These are phyloP conservation scores for Cinnamomum micranthum DNA, from an alignment of 164 flowering plant species.

Conservation along the genomic window DNA sequence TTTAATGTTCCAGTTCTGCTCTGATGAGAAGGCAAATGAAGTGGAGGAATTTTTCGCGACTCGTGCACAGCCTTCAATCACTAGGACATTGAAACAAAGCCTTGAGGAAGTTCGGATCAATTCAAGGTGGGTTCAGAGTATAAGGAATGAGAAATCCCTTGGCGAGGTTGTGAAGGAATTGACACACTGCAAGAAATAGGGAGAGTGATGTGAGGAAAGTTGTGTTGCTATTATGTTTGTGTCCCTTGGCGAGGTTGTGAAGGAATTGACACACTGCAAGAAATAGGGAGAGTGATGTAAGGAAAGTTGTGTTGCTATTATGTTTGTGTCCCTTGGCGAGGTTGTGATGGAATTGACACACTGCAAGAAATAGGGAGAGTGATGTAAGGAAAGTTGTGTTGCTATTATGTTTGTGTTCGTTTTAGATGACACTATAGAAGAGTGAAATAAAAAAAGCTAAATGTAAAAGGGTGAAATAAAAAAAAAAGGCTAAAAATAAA, in stretches of 20 bases:
- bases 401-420: background rate
- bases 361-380: conserved; percentile 32
- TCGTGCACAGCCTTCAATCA: conserved; percentile 51
- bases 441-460: too few relatives aligned
- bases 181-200: conserved; percentile 42
- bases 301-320: background rate
- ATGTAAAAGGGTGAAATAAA: too few relatives aligned
- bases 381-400: background rate
- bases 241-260: conserved; percentile 48
- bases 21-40: conserved; percentile 69
- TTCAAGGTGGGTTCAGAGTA: conserved; percentile 67
- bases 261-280: conserved; percentile 51
- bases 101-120: conserved; percentile 77
- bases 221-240: background rate
- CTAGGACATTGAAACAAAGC: conserved; percentile 95
- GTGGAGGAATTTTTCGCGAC: conserved; percentile 70
- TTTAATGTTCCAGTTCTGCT: conserved; percentile 53
- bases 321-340: conserved; percentile 43
- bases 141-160: conserved; percentile 57
- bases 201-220: background rate
- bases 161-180: conserved; percentile 51
- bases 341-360: conserved; percentile 50
- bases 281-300: conserved; percentile 16
- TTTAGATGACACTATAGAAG: too few relatives aligned
- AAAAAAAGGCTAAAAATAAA: too few relatives aligned